Evolutionary conservation across 345 rosid species (phyloP).

Genomic region (Murraya paniculata): DNA sequence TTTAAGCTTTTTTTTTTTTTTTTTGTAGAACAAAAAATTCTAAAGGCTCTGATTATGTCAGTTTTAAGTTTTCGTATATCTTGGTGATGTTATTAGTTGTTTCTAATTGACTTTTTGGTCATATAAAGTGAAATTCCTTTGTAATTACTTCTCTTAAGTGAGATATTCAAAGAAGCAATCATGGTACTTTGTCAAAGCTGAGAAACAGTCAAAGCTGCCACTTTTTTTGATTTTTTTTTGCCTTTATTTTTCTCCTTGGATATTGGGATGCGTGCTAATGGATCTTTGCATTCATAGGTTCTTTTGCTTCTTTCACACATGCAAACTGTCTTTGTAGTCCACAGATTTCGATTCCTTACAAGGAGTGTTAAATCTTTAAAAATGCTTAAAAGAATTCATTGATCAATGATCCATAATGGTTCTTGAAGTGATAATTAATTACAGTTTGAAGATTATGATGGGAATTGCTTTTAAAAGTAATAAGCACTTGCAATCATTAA

Average conservation of each 20-base stretch:
- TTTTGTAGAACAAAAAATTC: not conserved
- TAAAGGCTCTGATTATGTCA: not conserved
- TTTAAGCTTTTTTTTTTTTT: too few relatives aligned
- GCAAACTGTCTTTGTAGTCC: not conserved
- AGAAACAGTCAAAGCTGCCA: conserved; percentile 19
- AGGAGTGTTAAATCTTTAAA: not conserved
- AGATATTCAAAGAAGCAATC: conserved; percentile 8
- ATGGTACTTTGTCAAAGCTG: conserved; percentile 17
- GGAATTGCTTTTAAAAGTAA: not conserved
- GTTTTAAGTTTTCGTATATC: not conserved
- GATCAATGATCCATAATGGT: not conserved
- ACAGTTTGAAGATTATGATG: not conserved
- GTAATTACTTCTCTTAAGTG: not conserved
- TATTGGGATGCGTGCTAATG: not conserved
- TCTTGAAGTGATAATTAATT: not conserved
- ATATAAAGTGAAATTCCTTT: not conserved
- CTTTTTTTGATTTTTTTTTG: not conserved
- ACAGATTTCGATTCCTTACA: not conserved
- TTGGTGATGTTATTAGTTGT: not conserved
- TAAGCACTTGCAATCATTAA: not conserved
- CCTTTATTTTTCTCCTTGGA: not conserved
- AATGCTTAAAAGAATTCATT: not conserved
- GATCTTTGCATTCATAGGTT: not conserved
- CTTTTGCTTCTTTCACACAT: not conserved
- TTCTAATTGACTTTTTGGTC: not conserved